Base-by-base conservation (phyloP, 139 green algal species). In the Chlorella sorokiniana region DNA sequence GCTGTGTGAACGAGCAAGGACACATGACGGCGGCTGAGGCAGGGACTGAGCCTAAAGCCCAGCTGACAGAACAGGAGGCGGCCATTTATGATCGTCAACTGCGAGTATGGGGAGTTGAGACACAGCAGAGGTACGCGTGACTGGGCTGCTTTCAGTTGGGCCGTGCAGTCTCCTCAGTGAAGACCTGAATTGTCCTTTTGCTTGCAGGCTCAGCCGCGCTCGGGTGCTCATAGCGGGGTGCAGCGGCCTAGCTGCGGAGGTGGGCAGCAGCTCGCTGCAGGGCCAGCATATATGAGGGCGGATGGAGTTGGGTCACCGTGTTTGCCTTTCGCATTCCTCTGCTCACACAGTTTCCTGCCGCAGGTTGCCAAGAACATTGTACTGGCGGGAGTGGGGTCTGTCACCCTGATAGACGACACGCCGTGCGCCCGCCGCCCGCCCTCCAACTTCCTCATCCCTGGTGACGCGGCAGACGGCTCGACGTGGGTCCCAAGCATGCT, bases 281-380 rank as follows among this genome's bases (percentile, higher is more conserved):
- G n/a, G n/a, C n/a, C n/a, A n/a, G n/a, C n/a, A n/a, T n/a, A n/a
- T n/a, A n/a, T n/a, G n/a, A n/a, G n/a, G n/a, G n/a, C n/a, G n/a
- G n/a, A n/a, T n/a, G n/a, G n/a, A n/a, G n/a, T n/a, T n/a, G n/a
- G n/a, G n/a, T n/a, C n/a, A n/a, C n/a, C n/a, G n/a, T n/a, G n/a
- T n/a, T n/a, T n/a, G n/a, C n/a, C n/a, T n/a, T n/a, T n/a, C n/a
- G n/a, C n/a, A n/a, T n/a, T n/a, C n/a, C n/a, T 10, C 29, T 29
- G 3, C 25, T 6, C 3, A 3, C 59, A 5, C 59, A 11, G 3
- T 10, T 10, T 37, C 3, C 59, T 67, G 59, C 25, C 59, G 29
- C 89, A 98, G 94, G 85, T 96, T 3, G 95, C 93, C 33, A 98
- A 98, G 83, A 98, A 98, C 84, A 85, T 98, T 16, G 93, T 93